Evolutionary conservation across 352 stramenopile species (phyloP).

Genomic region (Pelagophyceae sp.): DNA sequence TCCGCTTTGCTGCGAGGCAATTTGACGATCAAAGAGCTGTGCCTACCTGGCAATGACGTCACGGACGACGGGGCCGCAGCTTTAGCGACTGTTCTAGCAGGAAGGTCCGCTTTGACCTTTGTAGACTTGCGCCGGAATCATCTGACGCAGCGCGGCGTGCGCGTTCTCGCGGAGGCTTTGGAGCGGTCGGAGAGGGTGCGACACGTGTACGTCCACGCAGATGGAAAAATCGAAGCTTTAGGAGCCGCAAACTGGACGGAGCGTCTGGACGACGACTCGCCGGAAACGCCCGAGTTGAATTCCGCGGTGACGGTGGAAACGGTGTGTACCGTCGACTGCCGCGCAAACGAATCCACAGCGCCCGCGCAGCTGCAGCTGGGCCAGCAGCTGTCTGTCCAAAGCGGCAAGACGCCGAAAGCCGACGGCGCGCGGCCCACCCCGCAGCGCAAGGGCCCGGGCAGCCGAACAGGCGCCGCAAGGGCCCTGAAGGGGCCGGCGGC

Average conservation of each 20-base stretch:
- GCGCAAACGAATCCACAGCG: no score
- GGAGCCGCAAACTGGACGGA: slow-evolving; percentile 32
- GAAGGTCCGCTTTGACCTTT: slow-evolving; percentile 52
- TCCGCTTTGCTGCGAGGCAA: slow-evolving; percentile 76
- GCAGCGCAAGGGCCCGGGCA: no score
- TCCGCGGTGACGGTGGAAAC: not conserved
- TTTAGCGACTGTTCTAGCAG: slow-evolving; percentile 76
- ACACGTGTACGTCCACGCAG: slow-evolving; percentile 90
- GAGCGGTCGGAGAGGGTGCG: slow-evolving; percentile 77
- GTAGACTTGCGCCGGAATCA: slow-evolving; percentile 81
- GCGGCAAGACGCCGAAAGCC: no score
- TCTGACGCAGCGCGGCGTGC: slow-evolving; percentile 78
- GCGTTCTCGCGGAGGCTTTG: slow-evolving; percentile 80
- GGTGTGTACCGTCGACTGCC: slow-evolving; percentile 3
- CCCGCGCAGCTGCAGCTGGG: no score
- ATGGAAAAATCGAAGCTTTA: slow-evolving; percentile 85
- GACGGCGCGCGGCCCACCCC: no score
- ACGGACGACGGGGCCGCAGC: slow-evolving; percentile 79
- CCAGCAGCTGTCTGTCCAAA: no score
- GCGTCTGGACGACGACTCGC: not conserved
- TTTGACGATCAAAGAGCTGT: slow-evolving; percentile 78
- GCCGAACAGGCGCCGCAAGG: no score
- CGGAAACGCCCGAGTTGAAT: not conserved
- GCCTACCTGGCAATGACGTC: slow-evolving; percentile 77
- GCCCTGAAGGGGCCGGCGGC: no score